Evolutionary conservation across 495 filamentous ascomycete genomes (phyloP).

Genomic region (Choiromyces venosus): DNA sequence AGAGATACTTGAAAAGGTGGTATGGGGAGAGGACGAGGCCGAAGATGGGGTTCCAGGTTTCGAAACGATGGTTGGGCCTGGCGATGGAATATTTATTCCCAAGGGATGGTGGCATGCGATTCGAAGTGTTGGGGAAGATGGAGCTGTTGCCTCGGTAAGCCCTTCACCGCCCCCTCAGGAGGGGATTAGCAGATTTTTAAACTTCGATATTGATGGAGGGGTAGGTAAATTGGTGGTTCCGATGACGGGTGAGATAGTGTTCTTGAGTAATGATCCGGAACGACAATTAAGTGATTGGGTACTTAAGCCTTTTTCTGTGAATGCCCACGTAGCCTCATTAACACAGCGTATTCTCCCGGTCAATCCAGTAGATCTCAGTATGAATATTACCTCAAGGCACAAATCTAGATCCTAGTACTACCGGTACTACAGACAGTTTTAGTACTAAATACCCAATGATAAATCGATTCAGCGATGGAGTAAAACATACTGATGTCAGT

Average conservation of each 20-base stretch:
- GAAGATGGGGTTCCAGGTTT: slow-evolving; percentile 44
- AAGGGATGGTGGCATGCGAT: slow-evolving; percentile 96
- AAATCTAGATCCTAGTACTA: background rate
- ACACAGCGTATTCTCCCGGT: background rate
- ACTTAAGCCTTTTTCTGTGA: background rate
- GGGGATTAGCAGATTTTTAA: background rate
- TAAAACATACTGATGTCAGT: background rate
- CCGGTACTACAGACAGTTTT: background rate
- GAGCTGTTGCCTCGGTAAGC: slow-evolving; percentile 61
- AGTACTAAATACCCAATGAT: background rate
- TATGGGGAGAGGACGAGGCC: slow-evolving; percentile 57
- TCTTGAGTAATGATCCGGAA: background rate
- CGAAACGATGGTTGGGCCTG: slow-evolving; percentile 57
- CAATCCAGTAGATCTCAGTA: background rate
- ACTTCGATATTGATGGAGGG: slow-evolving; percentile 40
- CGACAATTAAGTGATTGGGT: background rate
- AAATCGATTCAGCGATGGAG: background rate
- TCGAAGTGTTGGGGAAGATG: slow-evolving; percentile 59
- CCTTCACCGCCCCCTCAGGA: slow-evolving; percentile 17
- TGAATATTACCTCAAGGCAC: background rate
- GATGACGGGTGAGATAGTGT: slow-evolving; percentile 46
- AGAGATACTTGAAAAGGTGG: slow-evolving; percentile 56
- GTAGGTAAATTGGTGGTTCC: slow-evolving; percentile 92
- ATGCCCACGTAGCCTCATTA: background rate
- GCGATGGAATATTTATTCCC: slow-evolving; percentile 82